Percentiles rank a stretch among this genome's conserved stretches.
Evolutionary conservation across 768 basidiomycete species (phyloP).

Genomic region (Mrakia gelida): DNA sequence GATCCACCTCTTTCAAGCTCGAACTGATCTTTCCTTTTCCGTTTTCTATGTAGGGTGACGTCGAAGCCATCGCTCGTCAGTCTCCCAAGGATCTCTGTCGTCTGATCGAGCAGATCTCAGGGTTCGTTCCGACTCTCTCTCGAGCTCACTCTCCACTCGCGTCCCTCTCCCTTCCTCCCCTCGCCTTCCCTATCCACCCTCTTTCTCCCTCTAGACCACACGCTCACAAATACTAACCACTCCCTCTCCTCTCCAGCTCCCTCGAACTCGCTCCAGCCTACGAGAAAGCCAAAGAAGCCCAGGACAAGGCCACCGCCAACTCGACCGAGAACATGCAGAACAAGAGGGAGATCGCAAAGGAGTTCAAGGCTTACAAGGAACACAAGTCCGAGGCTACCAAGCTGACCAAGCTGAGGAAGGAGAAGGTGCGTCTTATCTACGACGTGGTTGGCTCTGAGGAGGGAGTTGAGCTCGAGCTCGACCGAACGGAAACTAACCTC

Average conservation of each 20-base stretch:
- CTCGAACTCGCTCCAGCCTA: conserved; percentile 84
- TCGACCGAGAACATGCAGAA: conserved; percentile 94
- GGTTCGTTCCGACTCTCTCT: too few species aligned
- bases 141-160: too few species aligned
- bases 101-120: conserved; percentile 92
- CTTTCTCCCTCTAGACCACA: neutral
- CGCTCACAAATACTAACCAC: neutral
- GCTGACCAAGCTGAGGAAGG: conserved; percentile 70
- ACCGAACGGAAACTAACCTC: too few species aligned
- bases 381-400: conserved; percentile 89
- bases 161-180: neutral
- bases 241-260: conserved; percentile 47
- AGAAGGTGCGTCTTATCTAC: conserved; percentile 53
- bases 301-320: conserved; percentile 86
- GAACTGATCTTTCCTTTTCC: neutral
- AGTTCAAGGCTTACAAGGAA: conserved; percentile 96
- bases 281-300: conserved; percentile 77
- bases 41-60: conserved; percentile 60
- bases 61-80: conserved; percentile 94
- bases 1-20: too few species aligned
- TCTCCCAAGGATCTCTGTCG: conserved; percentile 81
- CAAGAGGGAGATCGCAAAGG: conserved; percentile 83
- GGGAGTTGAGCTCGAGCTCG: neutral
- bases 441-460: neutral
- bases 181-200: neutral